These are phyloP conservation scores for Lomentospora prolificans DNA, from an alignment of 2,329 filamentous ascomycete species.

Conservation along the genomic window DNA sequence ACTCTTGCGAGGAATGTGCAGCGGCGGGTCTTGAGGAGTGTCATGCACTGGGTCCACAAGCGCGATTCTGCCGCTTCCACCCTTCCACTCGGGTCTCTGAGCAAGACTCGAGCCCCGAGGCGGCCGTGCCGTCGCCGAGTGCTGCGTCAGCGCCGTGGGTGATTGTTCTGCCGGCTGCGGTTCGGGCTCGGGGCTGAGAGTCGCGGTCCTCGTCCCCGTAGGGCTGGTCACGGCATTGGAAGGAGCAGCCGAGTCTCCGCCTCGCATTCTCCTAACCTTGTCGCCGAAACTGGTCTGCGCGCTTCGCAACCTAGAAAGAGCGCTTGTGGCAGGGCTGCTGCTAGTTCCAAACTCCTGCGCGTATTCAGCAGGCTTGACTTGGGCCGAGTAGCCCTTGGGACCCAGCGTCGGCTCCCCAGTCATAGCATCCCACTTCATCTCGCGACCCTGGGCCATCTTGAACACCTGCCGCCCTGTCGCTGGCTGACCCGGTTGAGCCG, in stretches of 20 bases:
- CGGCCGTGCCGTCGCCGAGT: neutral
- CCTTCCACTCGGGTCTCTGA: conserved; percentile 55
- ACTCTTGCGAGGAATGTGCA: conserved; percentile 44
- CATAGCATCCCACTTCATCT: conserved; percentile 53
- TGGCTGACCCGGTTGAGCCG: conserved; percentile 6
- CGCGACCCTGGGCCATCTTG: conserved; percentile 15
- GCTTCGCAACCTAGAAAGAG: conserved; percentile 9
- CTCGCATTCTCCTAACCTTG: conserved; percentile 32
- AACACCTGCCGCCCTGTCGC: conserved; percentile 14
- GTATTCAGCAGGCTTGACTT: conserved; percentile 44
- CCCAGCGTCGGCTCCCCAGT: conserved; percentile 56
- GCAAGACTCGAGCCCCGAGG: neutral
- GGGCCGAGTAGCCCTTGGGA: conserved; percentile 42
- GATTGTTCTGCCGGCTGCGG: neutral
- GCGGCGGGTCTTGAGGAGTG: conserved; percentile 43
- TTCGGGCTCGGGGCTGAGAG: neutral
- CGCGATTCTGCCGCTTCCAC: conserved; percentile 57
- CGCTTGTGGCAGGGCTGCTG: conserved; percentile 18
- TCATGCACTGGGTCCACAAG: conserved; percentile 57
- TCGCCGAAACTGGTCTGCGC: conserved; percentile 29
- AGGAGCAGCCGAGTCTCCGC: neutral
- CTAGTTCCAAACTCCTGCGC: conserved; percentile 19
- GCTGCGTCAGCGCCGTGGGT: neutral
- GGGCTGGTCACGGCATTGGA: neutral
- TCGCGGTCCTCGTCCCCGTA: neutral